Evolutionary conservation across 2,329 filamentous ascomycete species (phyloP).

Genomic region (Lachnellula suecica): DNA sequence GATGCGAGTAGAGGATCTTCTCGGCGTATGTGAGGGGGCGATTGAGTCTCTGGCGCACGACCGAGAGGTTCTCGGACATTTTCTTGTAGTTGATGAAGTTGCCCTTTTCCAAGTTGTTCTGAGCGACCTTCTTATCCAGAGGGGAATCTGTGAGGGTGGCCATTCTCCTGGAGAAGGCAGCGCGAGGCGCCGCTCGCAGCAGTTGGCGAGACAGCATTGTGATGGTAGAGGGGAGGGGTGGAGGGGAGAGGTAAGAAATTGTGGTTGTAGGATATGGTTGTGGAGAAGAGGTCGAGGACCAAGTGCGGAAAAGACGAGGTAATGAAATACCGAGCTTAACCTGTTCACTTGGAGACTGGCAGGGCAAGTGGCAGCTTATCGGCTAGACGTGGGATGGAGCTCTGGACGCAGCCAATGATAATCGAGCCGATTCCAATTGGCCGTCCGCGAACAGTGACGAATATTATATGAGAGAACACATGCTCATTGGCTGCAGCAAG

Average conservation of each 20-base stretch:
- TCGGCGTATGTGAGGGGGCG: conserved; percentile 92
- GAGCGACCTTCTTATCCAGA: conserved; percentile 93
- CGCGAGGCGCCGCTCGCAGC: conserved; percentile 61
- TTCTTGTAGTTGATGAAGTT: conserved; percentile 99
- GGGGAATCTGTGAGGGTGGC: conserved; percentile 84
- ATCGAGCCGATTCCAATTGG: background rate
- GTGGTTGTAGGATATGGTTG: too few relatives aligned
- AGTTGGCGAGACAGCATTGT: conserved; percentile 72
- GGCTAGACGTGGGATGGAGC: background rate
- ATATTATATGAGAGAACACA: background rate
- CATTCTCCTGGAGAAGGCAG: conserved; percentile 62
- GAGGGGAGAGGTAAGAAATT: conserved; percentile 13
- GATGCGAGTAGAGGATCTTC: conserved; percentile 98
- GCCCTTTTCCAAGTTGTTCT: conserved; percentile 93
- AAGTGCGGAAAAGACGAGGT: conserved; percentile 1
- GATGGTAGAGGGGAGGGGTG: conserved; percentile 25
- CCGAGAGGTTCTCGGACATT: conserved; percentile 94
- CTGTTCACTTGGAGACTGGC: too few relatives aligned
- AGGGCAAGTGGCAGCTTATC: conserved; percentile 4
- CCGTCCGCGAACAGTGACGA: background rate
- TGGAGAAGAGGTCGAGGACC: conserved; percentile 11
- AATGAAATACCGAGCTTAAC: conserved; percentile 9
- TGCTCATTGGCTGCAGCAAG: too few relatives aligned
- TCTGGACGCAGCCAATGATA: too few relatives aligned
- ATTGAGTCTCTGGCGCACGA: conserved; percentile 88